Evolutionary conservation across 306 rosid species (phyloP).

Genomic region (Hippophae tibetana): DNA sequence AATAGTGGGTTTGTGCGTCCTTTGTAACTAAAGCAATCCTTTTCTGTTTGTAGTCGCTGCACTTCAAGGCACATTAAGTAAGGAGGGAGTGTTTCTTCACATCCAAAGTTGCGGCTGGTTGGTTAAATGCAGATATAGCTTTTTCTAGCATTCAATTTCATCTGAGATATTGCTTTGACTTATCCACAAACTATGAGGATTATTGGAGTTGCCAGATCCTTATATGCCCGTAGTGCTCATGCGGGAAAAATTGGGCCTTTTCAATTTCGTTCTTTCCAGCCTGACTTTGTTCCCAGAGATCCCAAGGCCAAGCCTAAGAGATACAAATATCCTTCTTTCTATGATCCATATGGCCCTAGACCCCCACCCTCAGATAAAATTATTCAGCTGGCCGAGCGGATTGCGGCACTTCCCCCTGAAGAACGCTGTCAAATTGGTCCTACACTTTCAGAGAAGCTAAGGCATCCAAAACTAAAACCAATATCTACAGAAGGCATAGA

Average conservation of each 20-base stretch:
- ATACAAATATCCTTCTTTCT: constrained; percentile 23
- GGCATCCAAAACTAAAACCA: constrained; percentile 16
- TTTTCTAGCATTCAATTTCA: neutral
- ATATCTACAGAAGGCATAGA: constrained; percentile 24
- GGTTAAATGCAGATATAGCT: neutral
- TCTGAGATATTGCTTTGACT: constrained; percentile 7
- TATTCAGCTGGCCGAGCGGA: constrained; percentile 22
- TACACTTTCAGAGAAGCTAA: constrained; percentile 18
- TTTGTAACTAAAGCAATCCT: neutral
- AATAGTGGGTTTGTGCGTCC: neutral
- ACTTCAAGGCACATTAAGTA: neutral
- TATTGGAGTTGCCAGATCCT: constrained; percentile 10
- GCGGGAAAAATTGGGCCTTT: constrained; percentile 14
- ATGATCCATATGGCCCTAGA: constrained; percentile 24
- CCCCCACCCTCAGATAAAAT: constrained; percentile 25
- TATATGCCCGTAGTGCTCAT: neutral
- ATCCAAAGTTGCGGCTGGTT: neutral
- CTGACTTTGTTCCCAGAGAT: constrained; percentile 23
- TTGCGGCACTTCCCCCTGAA: constrained; percentile 16
- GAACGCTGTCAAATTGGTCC: constrained; percentile 26
- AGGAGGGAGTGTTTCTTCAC: neutral
- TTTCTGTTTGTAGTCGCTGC: neutral
- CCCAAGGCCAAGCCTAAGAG: constrained; percentile 17
- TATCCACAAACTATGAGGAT: constrained; percentile 20
- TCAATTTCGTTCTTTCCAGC: constrained; percentile 25